phyloP scores from a whole-genome alignment of 164 flowering plant genomes.

The Nelumbo lutea region DNA sequence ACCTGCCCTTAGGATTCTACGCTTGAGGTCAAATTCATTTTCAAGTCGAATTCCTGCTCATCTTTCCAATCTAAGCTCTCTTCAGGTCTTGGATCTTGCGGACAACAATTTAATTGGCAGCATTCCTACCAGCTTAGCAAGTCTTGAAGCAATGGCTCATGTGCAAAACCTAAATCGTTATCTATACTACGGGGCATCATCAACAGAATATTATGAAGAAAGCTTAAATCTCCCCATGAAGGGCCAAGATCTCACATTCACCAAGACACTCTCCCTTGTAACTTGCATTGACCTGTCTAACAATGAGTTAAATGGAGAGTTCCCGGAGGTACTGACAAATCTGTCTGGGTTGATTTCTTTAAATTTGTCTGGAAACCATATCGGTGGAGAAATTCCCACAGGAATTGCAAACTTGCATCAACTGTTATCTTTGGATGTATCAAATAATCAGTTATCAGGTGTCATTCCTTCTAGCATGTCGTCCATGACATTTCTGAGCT shows the following conservation, averaged over 20 bases:
- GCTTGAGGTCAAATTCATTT: slow-evolving; percentile 27
- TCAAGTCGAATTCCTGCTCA: slow-evolving; percentile 25
- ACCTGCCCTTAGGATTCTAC: slow-evolving; percentile 4
- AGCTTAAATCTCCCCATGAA: slow-evolving; percentile 16
- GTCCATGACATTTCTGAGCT: slow-evolving; percentile 20
- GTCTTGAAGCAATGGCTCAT: slow-evolving; percentile 24
- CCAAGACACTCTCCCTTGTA: slow-evolving; percentile 29
- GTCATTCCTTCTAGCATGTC: slow-evolving; percentile 36
- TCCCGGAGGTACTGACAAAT: slow-evolving; percentile 14
- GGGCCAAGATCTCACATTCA: slow-evolving; percentile 20
- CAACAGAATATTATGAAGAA: slow-evolving; percentile 28
- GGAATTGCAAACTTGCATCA: slow-evolving; percentile 22
- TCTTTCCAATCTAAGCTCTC: slow-evolving; percentile 22
- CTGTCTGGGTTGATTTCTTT: slow-evolving; percentile 20
- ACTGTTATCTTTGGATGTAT: slow-evolving; percentile 40
- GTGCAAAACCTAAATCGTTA: slow-evolving; percentile 10
- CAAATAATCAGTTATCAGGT: slow-evolving; percentile 41
- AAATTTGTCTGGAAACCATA: slow-evolving; percentile 36
- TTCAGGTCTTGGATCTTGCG: slow-evolving; percentile 41
- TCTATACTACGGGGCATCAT: slow-evolving; percentile 20
- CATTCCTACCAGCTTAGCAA: slow-evolving; percentile 27
- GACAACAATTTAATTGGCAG: slow-evolving; percentile 3
- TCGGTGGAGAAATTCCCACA: slow-evolving; percentile 33
- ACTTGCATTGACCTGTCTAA: slow-evolving; percentile 32
- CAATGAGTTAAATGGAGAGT: slow-evolving; percentile 24